Conservation (phyloP, 2,329 filamentous ascomycete genomes). For the Hymenoscyphus repandus region DNA sequence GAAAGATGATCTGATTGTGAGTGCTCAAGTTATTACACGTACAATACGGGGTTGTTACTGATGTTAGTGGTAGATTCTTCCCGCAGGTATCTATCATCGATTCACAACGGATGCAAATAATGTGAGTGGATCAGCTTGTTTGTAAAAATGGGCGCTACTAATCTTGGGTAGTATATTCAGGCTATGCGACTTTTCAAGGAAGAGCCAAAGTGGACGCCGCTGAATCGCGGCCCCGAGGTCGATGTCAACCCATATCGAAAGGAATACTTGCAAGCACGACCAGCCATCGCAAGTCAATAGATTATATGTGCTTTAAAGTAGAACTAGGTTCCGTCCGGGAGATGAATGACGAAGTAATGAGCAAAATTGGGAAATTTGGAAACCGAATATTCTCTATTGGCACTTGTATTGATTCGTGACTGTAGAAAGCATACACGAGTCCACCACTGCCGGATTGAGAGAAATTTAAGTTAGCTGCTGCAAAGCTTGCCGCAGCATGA, state of each 20-base stretch:
- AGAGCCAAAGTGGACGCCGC: slow-evolving; percentile 94
- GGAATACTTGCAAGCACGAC: slow-evolving; percentile 56
- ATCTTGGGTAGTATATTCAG: slow-evolving; percentile 68
- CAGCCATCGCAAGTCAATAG: slow-evolving; percentile 11
- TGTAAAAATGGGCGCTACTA: slow-evolving; percentile 6
- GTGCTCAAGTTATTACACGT: slow-evolving; percentile 2
- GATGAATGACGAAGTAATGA: too few relatives aligned
- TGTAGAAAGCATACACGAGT: too few relatives aligned
- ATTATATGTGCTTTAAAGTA: background rate
- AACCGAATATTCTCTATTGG: too few relatives aligned
- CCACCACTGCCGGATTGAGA: too few relatives aligned
- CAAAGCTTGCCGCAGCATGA: too few relatives aligned
- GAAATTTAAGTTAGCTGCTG: too few relatives aligned
- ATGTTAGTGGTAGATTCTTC: slow-evolving; percentile 55
- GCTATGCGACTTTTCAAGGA: slow-evolving; percentile 98
- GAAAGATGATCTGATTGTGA: slow-evolving; percentile 74
- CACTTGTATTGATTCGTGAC: too few relatives aligned
- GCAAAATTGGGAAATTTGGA: too few relatives aligned
- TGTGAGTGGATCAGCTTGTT: slow-evolving; percentile 48
- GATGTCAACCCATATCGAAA: slow-evolving; percentile 75
- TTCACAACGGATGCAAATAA: slow-evolving; percentile 93
- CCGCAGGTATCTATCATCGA: slow-evolving; percentile 92
- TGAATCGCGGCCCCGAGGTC: slow-evolving; percentile 74
- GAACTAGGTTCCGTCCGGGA: too few relatives aligned
- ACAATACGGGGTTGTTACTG: slow-evolving; percentile 4